Percentiles rank a stretch among this genome's conserved stretches.
phyloP scores from a whole-genome alignment of 495 filamentous ascomycete species.

The Aspergillus nidulans region DNA sequence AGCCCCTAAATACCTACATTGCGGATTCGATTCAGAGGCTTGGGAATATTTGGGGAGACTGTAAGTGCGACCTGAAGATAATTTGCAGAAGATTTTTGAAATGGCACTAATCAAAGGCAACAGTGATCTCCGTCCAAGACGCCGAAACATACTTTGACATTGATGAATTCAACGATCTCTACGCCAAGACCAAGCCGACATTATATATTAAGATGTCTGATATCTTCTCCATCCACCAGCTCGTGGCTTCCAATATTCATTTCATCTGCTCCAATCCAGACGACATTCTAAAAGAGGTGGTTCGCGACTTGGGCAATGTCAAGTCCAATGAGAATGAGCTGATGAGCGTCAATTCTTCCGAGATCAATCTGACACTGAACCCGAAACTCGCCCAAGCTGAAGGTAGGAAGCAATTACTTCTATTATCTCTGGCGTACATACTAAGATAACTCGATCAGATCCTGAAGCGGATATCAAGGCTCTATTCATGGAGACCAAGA shows the following conservation, averaged over 20 bases:
- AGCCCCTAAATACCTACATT: constrained; percentile 87
- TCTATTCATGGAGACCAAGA: constrained; percentile 95
- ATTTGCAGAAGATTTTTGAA: too few species aligned
- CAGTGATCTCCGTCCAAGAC: constrained; percentile 77
- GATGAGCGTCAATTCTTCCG: constrained; percentile 76
- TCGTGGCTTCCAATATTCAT: constrained; percentile 74
- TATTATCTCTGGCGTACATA: not conserved
- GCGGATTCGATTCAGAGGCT: constrained; percentile 79
- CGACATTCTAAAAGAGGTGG: constrained; percentile 84
- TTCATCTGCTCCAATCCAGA: constrained; percentile 72
- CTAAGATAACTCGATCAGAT: constrained; percentile 42
- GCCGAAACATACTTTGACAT: constrained; percentile 93
- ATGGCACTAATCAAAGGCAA: constrained; percentile 24
- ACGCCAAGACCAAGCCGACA: constrained; percentile 90
- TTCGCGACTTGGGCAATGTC: constrained; percentile 88
- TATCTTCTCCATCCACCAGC: constrained; percentile 91
- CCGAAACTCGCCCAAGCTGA: constrained; percentile 87
- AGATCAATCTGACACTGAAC: constrained; percentile 88
- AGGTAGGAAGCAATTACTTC: constrained; percentile 36
- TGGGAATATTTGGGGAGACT: constrained; percentile 64
- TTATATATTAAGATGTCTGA: constrained; percentile 98
- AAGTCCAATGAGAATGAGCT: constrained; percentile 94
- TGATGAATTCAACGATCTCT: constrained; percentile 96
- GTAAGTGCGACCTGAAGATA: constrained; percentile 36
- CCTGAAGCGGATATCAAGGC: constrained; percentile 88